Base-by-base conservation (phyloP, 768 basidiomycete species). In the Collybia mongolica region DNA sequence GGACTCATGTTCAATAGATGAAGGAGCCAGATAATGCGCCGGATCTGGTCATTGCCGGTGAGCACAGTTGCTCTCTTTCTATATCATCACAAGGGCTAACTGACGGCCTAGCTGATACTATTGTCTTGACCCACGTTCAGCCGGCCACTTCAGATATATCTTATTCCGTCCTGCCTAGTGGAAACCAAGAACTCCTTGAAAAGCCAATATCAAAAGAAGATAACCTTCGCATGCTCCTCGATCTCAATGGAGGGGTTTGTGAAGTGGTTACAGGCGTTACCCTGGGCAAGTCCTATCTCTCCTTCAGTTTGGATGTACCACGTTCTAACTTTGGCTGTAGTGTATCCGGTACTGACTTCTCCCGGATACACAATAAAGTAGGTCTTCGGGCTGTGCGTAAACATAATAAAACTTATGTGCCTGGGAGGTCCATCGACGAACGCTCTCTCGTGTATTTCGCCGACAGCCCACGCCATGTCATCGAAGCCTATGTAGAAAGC, bases 211-310 rank as follows among this genome's bases (percentile, higher is more conserved):
- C 80, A 7, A 88, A 90, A 60, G 82, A 72, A 23, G 95, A 98
- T 52, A 88, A 98, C 65, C 61, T 90, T 41, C 80, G 90, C 19
- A 96, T 93, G 90, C 74, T 99, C 48, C 70, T 88, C 41, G 89
- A 93, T 51, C 73, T 97, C 54, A 93, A 94, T 44, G 96, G 93
- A 6, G 75, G 79, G 43, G 79, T 85, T 0, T 96, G 94, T 58
- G 90, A 96, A 64, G 93, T 98, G 18, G 91, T 97, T 18, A 98
- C 95, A 0, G 96, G 94, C 7, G 83, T 98, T 15, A 79, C 82
- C 12, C 67, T 98, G 9, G 89, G 93, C 92, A 52, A 56, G 82
- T 54, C 28, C 28, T 19, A 29, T 29, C 7, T 28, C 20, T 41
- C n/a, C n/a, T n/a, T n/a, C 22, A 22, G 37, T 43, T 46, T 24